Conservation (phyloP, 2,329 filamentous ascomycete species). For the Phialophora macrospora region DNA sequence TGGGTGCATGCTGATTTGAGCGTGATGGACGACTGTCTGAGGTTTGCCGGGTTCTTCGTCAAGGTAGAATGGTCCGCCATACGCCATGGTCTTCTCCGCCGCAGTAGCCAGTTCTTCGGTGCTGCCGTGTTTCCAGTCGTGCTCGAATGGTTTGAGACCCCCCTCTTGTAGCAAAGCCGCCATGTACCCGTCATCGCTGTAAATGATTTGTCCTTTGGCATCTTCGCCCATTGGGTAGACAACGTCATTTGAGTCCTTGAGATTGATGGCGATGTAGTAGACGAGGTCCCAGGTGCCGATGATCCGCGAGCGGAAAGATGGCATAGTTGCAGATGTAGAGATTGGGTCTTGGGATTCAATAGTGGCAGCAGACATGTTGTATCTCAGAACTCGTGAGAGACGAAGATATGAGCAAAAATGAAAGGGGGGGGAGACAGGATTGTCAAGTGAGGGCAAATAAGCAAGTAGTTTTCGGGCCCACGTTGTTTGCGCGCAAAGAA, state of each 20-base stretch:
- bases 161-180: constrained; percentile 26
- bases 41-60: constrained; percentile 22
- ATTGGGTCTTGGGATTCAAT: background rate
- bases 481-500: background rate
- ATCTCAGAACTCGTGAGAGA: background rate
- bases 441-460: background rate
- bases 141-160: constrained; percentile 22
- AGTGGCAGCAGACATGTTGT: background rate
- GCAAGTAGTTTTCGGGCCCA: background rate
- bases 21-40: constrained; percentile 27
- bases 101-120: constrained; percentile 20
- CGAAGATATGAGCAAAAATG: background rate
- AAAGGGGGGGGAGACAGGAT: background rate
- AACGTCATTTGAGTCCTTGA: constrained; percentile 22
- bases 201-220: constrained; percentile 34
- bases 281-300: constrained; percentile 32
- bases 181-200: constrained; percentile 33
- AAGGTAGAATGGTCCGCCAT: constrained; percentile 31
- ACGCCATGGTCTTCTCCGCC: constrained; percentile 28
- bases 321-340: constrained; percentile 7
- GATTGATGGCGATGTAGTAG: constrained; percentile 18
- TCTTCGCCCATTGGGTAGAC: constrained; percentile 28
- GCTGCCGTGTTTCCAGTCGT: constrained; percentile 19
- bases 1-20: constrained; percentile 26
- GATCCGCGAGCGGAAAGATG: constrained; percentile 26